Base-by-base conservation (phyloP, 1,284 basidiomycete genomes). In the Microbotryum saponariae region DNA sequence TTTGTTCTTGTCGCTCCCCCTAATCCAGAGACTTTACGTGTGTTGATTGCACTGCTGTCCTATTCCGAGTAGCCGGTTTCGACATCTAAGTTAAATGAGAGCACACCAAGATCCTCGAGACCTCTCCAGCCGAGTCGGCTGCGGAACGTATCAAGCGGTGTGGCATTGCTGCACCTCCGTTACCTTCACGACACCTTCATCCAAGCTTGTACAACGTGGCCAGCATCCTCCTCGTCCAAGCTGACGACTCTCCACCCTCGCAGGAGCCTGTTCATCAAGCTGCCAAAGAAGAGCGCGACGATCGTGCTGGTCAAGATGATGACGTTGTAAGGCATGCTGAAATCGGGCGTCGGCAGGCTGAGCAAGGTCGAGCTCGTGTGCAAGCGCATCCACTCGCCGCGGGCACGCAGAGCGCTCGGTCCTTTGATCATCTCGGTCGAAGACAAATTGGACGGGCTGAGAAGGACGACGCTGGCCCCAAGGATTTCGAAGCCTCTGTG, bases 271-370 rank as follows among this genome's bases (percentile, higher is more conserved):
- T 97, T 97, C 77, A 97, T 90, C 52, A 94, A 78, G 68, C 84
- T 88, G 48, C 94, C 94, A 75, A 98, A 97, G 65, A 94, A 87
- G 64, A 97, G 83, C 44, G 94, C 92, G 64, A 93, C 83, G 54
- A 96, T 79, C 10, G 91, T 92, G 72, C 86, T 90, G 60, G 85
- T 91, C 80, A 97, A 87, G 72, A 96, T 94, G 76, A 97, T 97
- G 65, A 97, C 93, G 76, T 97, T 99, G 78, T 97, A 98, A 14
- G 94, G 93, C 92, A 98, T 97, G 73, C 89, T 93, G 76, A 98
- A 98, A 77, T 98, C 94, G 0, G 96, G 96, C 9, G 91, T 93
- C 9, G 94, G 88, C 27, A 97, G 81, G 74, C 96, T 90, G 49
- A 96, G 83, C 29, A 98, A 82, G 21, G 91, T 80, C 14, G 86